Conservation (phyloP, 2,329 filamentous ascomycete species). For the Trichoderma aggressivum region DNA sequence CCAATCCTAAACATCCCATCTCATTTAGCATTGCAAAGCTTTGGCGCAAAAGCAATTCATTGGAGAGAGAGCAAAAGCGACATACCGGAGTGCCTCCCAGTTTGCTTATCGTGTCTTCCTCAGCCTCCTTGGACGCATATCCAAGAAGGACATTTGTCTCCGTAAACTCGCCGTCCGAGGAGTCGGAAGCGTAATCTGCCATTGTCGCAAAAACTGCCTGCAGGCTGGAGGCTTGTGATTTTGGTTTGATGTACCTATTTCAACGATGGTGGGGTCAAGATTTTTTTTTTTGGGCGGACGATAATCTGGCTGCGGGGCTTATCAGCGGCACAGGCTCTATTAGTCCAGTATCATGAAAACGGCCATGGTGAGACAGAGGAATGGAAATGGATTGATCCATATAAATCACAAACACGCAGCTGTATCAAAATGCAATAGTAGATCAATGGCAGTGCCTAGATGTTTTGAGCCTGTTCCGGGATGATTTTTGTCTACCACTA, state of each 20-base stretch:
- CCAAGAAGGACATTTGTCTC: constrained; percentile 88
- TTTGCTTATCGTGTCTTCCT: constrained; percentile 80
- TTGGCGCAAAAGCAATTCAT: neutral
- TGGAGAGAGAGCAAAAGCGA: neutral
- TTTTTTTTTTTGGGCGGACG: constrained; percentile 34
- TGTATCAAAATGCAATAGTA: neutral
- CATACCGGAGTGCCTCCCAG: constrained; percentile 83
- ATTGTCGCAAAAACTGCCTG: constrained; percentile 41
- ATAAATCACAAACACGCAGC: neutral
- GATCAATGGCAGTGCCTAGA: neutral
- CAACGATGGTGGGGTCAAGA: constrained; percentile 38
- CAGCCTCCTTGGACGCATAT: constrained; percentile 76
- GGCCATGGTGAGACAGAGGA: neutral
- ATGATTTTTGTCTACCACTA: constrained; percentile 38
- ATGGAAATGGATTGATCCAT: too few species aligned
- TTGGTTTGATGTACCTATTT: constrained; percentile 21
- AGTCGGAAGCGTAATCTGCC: constrained; percentile 84
- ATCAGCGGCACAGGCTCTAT: constrained; percentile 6
- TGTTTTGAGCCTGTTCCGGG: constrained; percentile 22
- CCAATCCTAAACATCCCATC: constrained; percentile 68
- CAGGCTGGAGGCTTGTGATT: constrained; percentile 17
- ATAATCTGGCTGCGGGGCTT: constrained; percentile 32
- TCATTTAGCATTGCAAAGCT: neutral
- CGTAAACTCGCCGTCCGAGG: constrained; percentile 66
- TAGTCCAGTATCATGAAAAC: neutral